Base-by-base conservation (phyloP, 169 alveolate species). In the Cryptosporidium sp. region DNA sequence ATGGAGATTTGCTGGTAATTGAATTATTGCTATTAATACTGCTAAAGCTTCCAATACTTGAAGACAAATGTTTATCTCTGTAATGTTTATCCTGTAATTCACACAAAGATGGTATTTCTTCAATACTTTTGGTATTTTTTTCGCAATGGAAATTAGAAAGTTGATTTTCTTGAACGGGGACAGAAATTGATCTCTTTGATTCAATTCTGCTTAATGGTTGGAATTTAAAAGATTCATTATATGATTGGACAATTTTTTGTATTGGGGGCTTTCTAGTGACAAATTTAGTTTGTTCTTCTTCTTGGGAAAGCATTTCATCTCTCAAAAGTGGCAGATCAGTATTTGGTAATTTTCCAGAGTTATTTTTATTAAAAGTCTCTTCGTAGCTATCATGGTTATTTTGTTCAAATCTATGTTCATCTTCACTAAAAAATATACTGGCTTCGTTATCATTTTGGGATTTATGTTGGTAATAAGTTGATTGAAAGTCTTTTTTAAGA, bases 101-200 rank as follows among this genome's bases (percentile, higher is more conserved):
- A 5, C 33, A 21, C 14, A 65, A 2, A 65, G 23, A 65, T 65
- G 72, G 72, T 3, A 35, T 37, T 29, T 60, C 71, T 31, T 16
- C 48, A 39, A 35, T 14, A 12, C 70, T 42, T 2, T 56, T 73
- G 52, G 37, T 37, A 31, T 0, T 62, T 16, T 53, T 53, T 39
- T 60, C 37, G 6, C 18, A 16, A 53, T 29, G 8, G 18, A 3
- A 35, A n/a, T 35, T 31, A 31, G 21, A 23, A 23, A 73, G 51
- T 16, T 56, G 58, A 8, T 56, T 60, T 60, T 73, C 86, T 6
- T 73, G 69, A 51, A n/a, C 45, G 8, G 86, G 86, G 52, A 73
- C 71, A 53, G 86, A 73, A 33, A 60, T 16, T 29, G 86, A 73
- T 31, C 86, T 73, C 35, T 60, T 60, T 18, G 86, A 39, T 16